Evolutionary conservation across 345 rosid genomes (phyloP).

Genomic region (Syzygium jambos): DNA sequence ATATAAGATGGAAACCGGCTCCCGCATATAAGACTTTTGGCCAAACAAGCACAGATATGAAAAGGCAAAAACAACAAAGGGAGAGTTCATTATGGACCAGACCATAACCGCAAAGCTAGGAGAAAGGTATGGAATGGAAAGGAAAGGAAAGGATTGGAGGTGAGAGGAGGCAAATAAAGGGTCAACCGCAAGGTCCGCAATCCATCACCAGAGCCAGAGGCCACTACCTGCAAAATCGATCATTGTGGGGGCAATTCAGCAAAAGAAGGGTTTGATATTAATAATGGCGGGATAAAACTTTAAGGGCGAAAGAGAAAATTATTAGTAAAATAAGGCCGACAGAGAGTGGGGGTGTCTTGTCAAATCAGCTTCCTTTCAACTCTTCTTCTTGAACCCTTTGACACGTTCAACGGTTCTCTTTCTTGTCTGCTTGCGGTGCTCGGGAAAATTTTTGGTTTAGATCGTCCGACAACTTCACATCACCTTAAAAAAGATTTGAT

Average conservation of each 20-base stretch:
- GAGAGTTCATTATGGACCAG: background rate
- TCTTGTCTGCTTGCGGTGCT: background rate
- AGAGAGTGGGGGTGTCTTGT: background rate
- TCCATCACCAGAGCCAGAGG: background rate
- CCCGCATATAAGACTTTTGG: background rate
- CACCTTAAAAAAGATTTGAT: too few relatives aligned
- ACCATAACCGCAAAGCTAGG: background rate
- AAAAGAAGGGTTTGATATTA: background rate
- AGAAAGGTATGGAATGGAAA: background rate
- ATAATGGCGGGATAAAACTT: background rate
- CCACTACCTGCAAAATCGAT: background rate
- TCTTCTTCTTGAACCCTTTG: background rate
- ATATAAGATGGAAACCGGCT: background rate
- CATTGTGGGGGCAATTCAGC: background rate
- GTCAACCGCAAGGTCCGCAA: background rate
- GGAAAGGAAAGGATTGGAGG: background rate
- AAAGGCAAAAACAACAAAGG: background rate
- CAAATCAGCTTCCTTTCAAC: background rate
- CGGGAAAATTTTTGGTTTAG: background rate
- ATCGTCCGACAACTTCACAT: background rate
- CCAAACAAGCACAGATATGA: background rate
- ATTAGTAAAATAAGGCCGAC: background rate
- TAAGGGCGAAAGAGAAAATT: background rate
- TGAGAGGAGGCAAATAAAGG: background rate
- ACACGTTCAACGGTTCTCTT: background rate